These are phyloP conservation scores for Basidioascus undulatus DNA, from an alignment of 768 basidiomycete genomes.

Conservation along the genomic window DNA sequence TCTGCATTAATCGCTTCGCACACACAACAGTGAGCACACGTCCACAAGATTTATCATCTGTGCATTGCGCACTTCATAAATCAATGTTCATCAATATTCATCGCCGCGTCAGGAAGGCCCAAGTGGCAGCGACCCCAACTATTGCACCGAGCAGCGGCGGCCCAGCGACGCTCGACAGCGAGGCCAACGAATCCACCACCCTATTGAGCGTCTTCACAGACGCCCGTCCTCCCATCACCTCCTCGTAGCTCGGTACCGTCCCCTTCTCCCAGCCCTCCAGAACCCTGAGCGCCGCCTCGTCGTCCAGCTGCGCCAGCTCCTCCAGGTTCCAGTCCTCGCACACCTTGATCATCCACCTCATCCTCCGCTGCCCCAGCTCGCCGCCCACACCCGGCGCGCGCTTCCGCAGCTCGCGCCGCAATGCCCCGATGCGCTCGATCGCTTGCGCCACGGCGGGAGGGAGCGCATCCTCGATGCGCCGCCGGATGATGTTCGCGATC, in stretches of 20 bases:
- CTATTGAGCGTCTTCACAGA: no score
- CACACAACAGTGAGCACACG: no score
- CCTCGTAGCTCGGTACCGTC: slow-evolving; percentile 13
- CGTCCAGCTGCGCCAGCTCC: slow-evolving; percentile 47
- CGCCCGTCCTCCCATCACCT: slow-evolving; percentile 7
- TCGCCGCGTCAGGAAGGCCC: no score
- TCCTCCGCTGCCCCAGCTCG: slow-evolving; percentile 44
- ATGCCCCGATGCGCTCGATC: slow-evolving; percentile 49
- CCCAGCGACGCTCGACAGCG: no score
- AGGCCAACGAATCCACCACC: no score
- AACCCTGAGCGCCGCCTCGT: slow-evolving; percentile 34
- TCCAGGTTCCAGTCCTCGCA: slow-evolving; percentile 71
- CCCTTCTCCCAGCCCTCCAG: slow-evolving; percentile 68
- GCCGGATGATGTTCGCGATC: slow-evolving; percentile 60
- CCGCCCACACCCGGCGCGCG: slow-evolving; percentile 55
- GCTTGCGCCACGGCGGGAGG: slow-evolving; percentile 50
- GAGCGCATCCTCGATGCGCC: slow-evolving; percentile 39
- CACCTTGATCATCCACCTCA: slow-evolving; percentile 75
- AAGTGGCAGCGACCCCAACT: no score
- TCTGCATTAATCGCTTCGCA: no score
- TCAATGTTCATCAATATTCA: no score
- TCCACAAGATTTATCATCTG: no score
- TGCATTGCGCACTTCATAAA: no score
- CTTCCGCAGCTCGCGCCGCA: slow-evolving; percentile 47
- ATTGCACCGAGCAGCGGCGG: no score